Percentiles rank a stretch among this genome's conserved stretches.
phyloP scores from a whole-genome alignment of 176 grass and related monocot species.

The Hyparrhenia diplandra region DNA sequence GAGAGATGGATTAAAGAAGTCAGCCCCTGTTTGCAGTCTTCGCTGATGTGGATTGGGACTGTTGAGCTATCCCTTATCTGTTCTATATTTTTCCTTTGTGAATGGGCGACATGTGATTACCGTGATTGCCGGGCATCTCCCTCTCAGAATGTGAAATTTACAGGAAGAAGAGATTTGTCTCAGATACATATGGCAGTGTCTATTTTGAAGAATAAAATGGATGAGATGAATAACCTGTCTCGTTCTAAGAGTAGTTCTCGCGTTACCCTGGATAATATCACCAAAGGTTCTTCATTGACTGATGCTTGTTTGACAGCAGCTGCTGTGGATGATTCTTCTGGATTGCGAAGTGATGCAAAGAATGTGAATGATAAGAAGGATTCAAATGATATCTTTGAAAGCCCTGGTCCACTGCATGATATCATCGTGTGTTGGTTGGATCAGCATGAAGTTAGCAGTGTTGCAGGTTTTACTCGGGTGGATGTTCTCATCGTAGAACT shows the following conservation, averaged over 20 bases:
- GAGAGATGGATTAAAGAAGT: slow-evolving; percentile 97
- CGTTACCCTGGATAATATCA: slow-evolving; percentile 32
- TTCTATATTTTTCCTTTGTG: slow-evolving; percentile 97
- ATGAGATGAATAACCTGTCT: slow-evolving; percentile 62
- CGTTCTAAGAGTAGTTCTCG: slow-evolving; percentile 52
- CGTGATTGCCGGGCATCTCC: slow-evolving; percentile 75
- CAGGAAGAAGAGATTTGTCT: slow-evolving; percentile 87
- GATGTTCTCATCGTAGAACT: slow-evolving; percentile 81
- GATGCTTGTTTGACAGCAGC: slow-evolving; percentile 35
- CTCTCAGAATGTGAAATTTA: slow-evolving; percentile 62
- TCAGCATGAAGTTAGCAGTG: slow-evolving; percentile 82
- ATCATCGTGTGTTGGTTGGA: slow-evolving; percentile 98
- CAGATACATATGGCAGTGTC: slow-evolving; percentile 85
- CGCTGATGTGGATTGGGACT: slow-evolving; percentile 94
- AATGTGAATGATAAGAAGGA: slow-evolving; percentile 56
- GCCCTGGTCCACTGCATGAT: slow-evolving; percentile 94
- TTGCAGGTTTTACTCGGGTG: slow-evolving; percentile 68
- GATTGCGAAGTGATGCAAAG: slow-evolving; percentile 40
- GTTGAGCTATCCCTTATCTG: slow-evolving; percentile 85
- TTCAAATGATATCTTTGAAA: slow-evolving; percentile 67
- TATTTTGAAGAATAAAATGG: slow-evolving; percentile 89
- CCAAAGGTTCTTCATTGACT: slow-evolving; percentile 54
- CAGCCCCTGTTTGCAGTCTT: slow-evolving; percentile 88
- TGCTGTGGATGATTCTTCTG: slow-evolving; percentile 29
- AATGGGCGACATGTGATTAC: slow-evolving; percentile 99